Conservation (phyloP, 352 stramenopile species). For the Pythium oligandrum region DNA sequence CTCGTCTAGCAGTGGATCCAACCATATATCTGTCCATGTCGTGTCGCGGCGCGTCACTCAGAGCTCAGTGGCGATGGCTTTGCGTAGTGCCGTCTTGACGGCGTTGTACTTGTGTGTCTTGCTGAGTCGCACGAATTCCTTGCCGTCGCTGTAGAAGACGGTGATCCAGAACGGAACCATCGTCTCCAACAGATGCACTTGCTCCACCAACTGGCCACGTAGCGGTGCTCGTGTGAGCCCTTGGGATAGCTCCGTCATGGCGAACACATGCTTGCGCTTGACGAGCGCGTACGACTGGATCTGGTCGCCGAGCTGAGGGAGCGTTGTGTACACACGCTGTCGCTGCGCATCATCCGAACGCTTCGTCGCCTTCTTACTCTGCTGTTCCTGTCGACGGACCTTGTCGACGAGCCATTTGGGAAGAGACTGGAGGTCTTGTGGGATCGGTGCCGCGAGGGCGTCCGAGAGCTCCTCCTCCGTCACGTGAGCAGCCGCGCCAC, state of each 20-base stretch:
- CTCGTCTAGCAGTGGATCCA: no score
- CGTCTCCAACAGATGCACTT: slow-evolving; percentile 62
- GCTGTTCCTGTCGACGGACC: slow-evolving; percentile 53
- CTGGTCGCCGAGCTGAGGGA: slow-evolving; percentile 73
- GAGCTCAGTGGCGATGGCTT: slow-evolving; percentile 24
- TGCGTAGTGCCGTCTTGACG: slow-evolving; percentile 52
- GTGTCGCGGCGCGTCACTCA: no score
- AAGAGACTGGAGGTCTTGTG: slow-evolving; percentile 57
- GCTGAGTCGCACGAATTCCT: slow-evolving; percentile 64
- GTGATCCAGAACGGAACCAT: slow-evolving; percentile 76
- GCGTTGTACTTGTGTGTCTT: slow-evolving; percentile 60
- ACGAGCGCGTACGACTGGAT: slow-evolving; percentile 68
- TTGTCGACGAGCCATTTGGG: slow-evolving; percentile 76
- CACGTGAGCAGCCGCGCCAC: neutral
- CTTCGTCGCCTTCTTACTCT: slow-evolving; percentile 28
- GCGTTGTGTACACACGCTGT: slow-evolving; percentile 44
- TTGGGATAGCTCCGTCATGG: slow-evolving; percentile 34
- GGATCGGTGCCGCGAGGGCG: slow-evolving; percentile 56
- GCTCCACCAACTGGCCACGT: slow-evolving; percentile 49
- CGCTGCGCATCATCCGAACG: slow-evolving; percentile 39
- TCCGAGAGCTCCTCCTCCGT: slow-evolving; percentile 29
- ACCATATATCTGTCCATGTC: no score
- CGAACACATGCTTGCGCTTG: slow-evolving; percentile 57
- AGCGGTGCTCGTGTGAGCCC: slow-evolving; percentile 24
- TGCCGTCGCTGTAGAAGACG: slow-evolving; percentile 50